Base-by-base conservation (phyloP, 106 monocot genomes). In the Phalaenopsis aphrodite region DNA sequence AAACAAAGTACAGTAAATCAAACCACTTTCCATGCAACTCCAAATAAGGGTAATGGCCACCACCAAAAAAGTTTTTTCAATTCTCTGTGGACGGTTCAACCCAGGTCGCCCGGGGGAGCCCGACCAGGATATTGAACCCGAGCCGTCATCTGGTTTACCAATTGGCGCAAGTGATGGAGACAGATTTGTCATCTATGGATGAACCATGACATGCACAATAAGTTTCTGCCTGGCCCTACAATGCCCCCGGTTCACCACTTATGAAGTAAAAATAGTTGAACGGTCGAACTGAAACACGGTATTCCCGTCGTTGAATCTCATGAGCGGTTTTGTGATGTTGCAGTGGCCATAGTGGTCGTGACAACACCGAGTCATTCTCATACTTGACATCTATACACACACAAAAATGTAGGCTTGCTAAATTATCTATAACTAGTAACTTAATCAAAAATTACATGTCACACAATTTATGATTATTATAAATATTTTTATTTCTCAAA, bases 181-280 rank as follows among this genome's bases (percentile, higher is more conserved):
- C n/a, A 12, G 36, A 10, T 9, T 48, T 48, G 5, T 2, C 52
- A 52, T 52, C 52, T 52, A 12, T 2, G 52, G 52, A 57, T 88
- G 88, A 42, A 88, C 89, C 92, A 93, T 91, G 37, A 95, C 93
- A 1, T 89, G 89, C 3, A 93, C 74, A 47, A 87, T 81, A 72
- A 95, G 79, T 84, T 83, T 87, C 84, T 95, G 87, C 4, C 90
- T 92, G 3, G 85, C 38, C 55, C 41, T 30, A 82, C 95, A 92
- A 81, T 92, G 88, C 0, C 0, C 83, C 88, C 41, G 78, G 79
- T 49, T 82, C 52, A 16, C 95, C 92, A 41, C 87, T 92, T 69
- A 90, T 89, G 87, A 92, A 95, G 87, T 85, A 95, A 84, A 92
- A 92, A 90, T 87, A 89, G 5, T 92, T 92, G 42, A 79, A 56